These are phyloP conservation scores for Aspergillus aculeatinus DNA, from an alignment of 2,329 filamentous ascomycete genomes.

Conservation along the genomic window DNA sequence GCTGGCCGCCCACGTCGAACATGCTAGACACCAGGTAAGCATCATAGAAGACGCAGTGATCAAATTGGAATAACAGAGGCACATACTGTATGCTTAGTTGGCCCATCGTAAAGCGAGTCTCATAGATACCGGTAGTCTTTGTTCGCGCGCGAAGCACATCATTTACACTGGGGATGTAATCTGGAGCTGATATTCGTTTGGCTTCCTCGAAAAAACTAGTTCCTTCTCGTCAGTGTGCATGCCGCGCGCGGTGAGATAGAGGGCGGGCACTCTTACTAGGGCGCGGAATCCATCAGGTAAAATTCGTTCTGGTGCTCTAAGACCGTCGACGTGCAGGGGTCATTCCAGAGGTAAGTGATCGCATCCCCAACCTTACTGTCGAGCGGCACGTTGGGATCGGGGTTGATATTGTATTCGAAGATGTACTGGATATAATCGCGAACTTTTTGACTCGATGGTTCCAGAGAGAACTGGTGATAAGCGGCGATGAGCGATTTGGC, in stretches of 20 bases:
- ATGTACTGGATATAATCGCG: constrained; percentile 75
- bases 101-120: constrained; percentile 97
- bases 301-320: constrained; percentile 97
- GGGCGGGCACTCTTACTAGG: constrained; percentile 69
- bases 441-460: constrained; percentile 70
- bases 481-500: constrained; percentile 88
- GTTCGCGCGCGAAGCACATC: constrained; percentile 94
- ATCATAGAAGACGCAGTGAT: constrained; percentile 20
- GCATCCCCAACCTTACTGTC: constrained; percentile 79
- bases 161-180: constrained; percentile 90
- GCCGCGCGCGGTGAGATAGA: constrained; percentile 8
- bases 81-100: constrained; percentile 97
- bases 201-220: constrained; percentile 93
- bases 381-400: constrained; percentile 82
- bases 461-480: constrained; percentile 87
- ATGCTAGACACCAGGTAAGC: constrained; percentile 61
- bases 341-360: constrained; percentile 84
- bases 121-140: constrained; percentile 98
- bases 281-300: constrained; percentile 98
- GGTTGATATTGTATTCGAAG: constrained; percentile 82
- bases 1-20: constrained; percentile 97
- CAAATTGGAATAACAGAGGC: constrained; percentile 3
- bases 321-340: constrained; percentile 75
- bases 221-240: constrained; percentile 23
- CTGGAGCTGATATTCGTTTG: constrained; percentile 73